Conservation (phyloP, 371 early-diverging fungal genomes). For the Mucor lusitanicus region DNA sequence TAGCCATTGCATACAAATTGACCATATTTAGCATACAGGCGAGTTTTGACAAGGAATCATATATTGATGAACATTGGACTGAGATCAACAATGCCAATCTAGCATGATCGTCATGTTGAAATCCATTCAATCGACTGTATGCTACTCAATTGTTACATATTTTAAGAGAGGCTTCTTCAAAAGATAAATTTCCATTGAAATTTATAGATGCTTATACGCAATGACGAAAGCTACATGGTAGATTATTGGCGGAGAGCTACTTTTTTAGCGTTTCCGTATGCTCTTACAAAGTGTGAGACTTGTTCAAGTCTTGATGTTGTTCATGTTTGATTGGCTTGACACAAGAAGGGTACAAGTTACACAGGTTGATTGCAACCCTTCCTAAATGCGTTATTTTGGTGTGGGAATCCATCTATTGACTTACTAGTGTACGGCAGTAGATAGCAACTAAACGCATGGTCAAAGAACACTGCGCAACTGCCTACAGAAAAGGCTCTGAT, state of each 20-base stretch:
- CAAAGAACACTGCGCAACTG: too few relatives aligned
- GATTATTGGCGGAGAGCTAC: slow-evolving; percentile 3
- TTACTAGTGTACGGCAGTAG: too few relatives aligned
- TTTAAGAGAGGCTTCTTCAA: too few relatives aligned
- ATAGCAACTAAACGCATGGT: too few relatives aligned
- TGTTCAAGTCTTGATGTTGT: background rate
- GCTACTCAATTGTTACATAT: too few relatives aligned
- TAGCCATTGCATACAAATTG: too few relatives aligned
- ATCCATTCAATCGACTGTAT: too few relatives aligned
- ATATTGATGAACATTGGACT: too few relatives aligned
- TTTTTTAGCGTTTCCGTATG: background rate
- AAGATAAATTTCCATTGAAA: background rate
- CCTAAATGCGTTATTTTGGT: background rate
- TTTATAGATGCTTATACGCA: background rate
- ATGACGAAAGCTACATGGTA: slow-evolving; percentile 11
- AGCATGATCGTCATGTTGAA: too few relatives aligned
- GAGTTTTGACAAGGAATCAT: too few relatives aligned
- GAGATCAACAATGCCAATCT: too few relatives aligned
- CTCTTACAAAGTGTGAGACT: background rate
- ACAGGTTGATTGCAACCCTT: background rate
- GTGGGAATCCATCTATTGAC: background rate
- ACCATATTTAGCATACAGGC: too few relatives aligned
- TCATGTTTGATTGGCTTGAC: slow-evolving; percentile 14
- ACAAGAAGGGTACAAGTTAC: background rate
- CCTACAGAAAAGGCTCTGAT: background rate